Conservation (phyloP, 2,329 filamentous ascomycete species). For the Teratosphaeria nubilosa region DNA sequence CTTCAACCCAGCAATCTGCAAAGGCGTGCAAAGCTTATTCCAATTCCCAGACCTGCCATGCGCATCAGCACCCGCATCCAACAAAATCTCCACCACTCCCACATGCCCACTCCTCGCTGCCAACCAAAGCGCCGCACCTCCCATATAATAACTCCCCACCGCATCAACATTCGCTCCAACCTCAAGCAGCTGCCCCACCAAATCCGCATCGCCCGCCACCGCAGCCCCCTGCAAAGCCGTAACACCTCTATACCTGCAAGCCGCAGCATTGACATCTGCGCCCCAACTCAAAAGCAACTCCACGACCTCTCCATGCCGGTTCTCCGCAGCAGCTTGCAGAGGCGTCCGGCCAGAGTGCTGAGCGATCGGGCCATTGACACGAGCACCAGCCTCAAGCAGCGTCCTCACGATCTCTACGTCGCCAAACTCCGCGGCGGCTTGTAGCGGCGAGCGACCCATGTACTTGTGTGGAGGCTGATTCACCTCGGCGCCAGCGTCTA, state of each 20-base stretch:
- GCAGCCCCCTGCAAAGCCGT: slow-evolving; percentile 15
- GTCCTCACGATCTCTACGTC: slow-evolving; percentile 6
- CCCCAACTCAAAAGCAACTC: slow-evolving; percentile 7
- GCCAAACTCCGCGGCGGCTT: slow-evolving; percentile 13
- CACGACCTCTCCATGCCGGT: slow-evolving; percentile 7
- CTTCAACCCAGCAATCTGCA: slow-evolving; percentile 2
- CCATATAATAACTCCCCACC: slow-evolving; percentile 7
- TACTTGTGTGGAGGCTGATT: slow-evolving; percentile 9
- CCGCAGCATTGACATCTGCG: slow-evolving; percentile 8
- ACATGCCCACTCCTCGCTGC: slow-evolving; percentile 12
- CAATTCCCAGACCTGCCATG: slow-evolving; percentile 3
- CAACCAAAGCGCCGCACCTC: slow-evolving; percentile 11
- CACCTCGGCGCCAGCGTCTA: slow-evolving; percentile 10
- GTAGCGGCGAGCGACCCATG: slow-evolving; percentile 13
- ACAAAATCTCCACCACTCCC: slow-evolving; percentile 7
- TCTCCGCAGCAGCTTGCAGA: slow-evolving; percentile 10
- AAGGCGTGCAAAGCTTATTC: slow-evolving; percentile 3
- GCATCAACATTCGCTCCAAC: slow-evolving; percentile 13
- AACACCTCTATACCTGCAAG: slow-evolving; percentile 9
- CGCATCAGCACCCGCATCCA: slow-evolving; percentile 11
- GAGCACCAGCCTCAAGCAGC: slow-evolving; percentile 8
- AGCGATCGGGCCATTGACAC: slow-evolving; percentile 7
- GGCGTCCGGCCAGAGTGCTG: slow-evolving; percentile 9
- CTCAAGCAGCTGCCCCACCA: slow-evolving; percentile 8
- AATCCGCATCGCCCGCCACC: slow-evolving; percentile 2